Base-by-base conservation (phyloP, 768 basidiomycete species). In the Amanita molliuscula region DNA sequence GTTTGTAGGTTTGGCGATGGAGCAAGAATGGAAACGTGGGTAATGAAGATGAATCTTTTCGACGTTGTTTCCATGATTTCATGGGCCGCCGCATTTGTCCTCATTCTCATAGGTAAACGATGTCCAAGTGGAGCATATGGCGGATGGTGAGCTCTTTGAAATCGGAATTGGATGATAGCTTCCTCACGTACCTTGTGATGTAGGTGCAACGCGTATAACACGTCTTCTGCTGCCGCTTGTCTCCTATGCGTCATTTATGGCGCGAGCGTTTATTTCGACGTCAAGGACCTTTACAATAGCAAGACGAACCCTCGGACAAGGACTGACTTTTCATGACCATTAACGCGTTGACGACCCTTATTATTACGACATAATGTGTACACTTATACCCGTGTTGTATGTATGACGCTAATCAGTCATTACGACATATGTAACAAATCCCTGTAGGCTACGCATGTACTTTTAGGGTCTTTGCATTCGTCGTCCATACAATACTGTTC, bases 201-300 rank as follows among this genome's bases (percentile, higher is more conserved):
- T 33, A 83, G 83, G 83, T 84, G 84, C 61, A 79, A 78, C 55
- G 80, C 79, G 6, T 87, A 82, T 62, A 86, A 84, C 58, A 66
- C 78, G 10, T 82, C 81, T 4, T 72, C 76, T 1, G 82, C 84
- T 11, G 72, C 75, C 23, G 72, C 81, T 4, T 84, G 79, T 59
- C 54, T 87, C 33, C 62, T 84, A 11, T 71, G 68, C 47, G 57
- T 84, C 36, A 62, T 72, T 1, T 87, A 82, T 57, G 71, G 69
- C 8, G 55, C 79, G 23, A 78, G 74, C 56, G 61, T 71, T 16
- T 84, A 80, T 61, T 83, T 84, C 59, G 79, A 77, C 51, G 73
- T 84, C 45, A 80, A 82, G 61, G 84, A 85, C 62, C 57, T 84
- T 29, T 67, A 75, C 54, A 68, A 72, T 18, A 83, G 81, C 62